Percentiles rank a stretch among this genome's conserved stretches.
phyloP scores from a whole-genome alignment of 1,284 basidiomycete genomes.

The Cryptococcus sp. region DNA sequence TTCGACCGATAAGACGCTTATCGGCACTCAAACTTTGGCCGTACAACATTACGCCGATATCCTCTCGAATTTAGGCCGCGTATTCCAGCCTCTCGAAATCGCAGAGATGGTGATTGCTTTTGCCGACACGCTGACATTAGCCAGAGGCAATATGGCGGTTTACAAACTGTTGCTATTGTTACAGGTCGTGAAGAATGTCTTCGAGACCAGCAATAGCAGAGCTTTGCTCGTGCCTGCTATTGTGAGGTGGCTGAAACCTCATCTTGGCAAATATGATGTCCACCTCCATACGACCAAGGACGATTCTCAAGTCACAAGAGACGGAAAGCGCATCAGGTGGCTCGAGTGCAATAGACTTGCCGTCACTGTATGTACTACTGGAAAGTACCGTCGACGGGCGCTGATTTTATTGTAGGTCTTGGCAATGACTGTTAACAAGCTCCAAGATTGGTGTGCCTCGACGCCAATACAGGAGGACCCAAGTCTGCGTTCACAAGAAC shows the following conservation, averaged over 20 bases:
- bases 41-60: constrained; percentile 93
- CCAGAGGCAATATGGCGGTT: constrained; percentile 81
- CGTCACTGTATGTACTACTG: constrained; percentile 36
- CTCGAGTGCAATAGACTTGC: constrained; percentile 80
- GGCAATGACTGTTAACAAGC: constrained; percentile 86
- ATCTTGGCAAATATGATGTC: constrained; percentile 83
- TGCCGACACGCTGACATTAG: constrained; percentile 75
- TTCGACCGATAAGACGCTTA: constrained; percentile 71
- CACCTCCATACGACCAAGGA: constrained; percentile 22
- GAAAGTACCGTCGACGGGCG: background rate
- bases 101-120: constrained; percentile 81
- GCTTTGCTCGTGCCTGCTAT: constrained; percentile 82
- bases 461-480: constrained; percentile 66
- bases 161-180: constrained; percentile 94
- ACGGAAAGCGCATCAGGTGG: constrained; percentile 81
- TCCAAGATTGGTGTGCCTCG: constrained; percentile 76
- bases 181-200: constrained; percentile 86
- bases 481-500: constrained; percentile 70
- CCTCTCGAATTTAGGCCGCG: constrained; percentile 79
- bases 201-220: constrained; percentile 78
- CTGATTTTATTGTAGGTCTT: constrained; percentile 60
- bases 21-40: constrained; percentile 92
- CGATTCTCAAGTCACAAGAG: constrained; percentile 55
- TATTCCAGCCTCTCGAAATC: constrained; percentile 76
- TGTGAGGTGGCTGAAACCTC: constrained; percentile 90